These are phyloP conservation scores for Nymphaea colorata DNA, from an alignment of 164 flowering plant species.

Conservation along the genomic window DNA sequence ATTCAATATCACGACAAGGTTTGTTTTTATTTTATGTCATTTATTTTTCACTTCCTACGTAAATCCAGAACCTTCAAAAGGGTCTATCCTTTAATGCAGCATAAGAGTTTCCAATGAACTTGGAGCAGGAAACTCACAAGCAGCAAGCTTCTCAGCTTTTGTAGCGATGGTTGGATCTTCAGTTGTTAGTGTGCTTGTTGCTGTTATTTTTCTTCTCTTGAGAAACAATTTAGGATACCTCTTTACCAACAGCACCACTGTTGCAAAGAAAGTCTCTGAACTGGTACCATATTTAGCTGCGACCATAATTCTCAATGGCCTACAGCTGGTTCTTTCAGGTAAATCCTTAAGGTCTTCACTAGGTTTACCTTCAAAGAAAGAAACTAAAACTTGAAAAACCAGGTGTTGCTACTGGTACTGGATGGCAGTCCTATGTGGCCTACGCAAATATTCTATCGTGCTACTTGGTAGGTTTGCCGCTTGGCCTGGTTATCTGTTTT, in stretches of 20 bases:
- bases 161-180: slow-evolving; percentile 3
- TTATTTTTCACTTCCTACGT: neutral
- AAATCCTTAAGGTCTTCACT: neutral
- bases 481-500: slow-evolving; percentile 3
- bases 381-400: neutral
- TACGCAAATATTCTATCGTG: slow-evolving; percentile 1
- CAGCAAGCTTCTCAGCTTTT: slow-evolving; percentile 2
- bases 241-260: neutral
- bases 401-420: slow-evolving; percentile 1
- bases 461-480: slow-evolving; percentile 1
- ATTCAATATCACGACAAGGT: slow-evolving; percentile 1
- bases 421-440: neutral
- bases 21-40: neutral
- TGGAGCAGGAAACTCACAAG: slow-evolving; percentile 2
- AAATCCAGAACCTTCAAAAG: neutral
- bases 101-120: slow-evolving; percentile 3
- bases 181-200: neutral
- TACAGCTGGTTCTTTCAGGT: slow-evolving; percentile 1
- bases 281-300: neutral
- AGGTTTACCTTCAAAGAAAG: neutral
- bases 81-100: neutral
- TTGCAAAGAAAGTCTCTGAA: slow-evolving; percentile 2
- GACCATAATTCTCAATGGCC: neutral
- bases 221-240: neutral
- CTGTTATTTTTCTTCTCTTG: neutral